A percentile compares a stretch with the other conserved stretches of the same genome.
Evolutionary conservation across 345 rosid species (phyloP).

Genomic region (Mangifera indica): DNA sequence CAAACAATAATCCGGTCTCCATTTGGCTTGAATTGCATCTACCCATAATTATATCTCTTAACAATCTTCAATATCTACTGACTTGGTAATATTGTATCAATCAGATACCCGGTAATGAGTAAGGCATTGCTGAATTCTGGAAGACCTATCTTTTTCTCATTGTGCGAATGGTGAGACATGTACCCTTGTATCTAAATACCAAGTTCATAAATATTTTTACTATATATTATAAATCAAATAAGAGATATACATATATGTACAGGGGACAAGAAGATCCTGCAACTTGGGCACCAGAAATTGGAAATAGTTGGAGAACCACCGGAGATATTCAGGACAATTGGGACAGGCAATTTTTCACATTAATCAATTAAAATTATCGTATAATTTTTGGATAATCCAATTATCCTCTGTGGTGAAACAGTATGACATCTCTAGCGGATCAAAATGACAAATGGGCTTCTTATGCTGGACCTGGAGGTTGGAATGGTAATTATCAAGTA

Average conservation of each 20-base stretch:
- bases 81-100: not conserved
- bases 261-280: slow-evolving; percentile 74
- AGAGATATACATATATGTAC: too few species aligned
- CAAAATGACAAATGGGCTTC: slow-evolving; percentile 62
- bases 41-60: too few species aligned
- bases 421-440: slow-evolving; percentile 56
- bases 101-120: slow-evolving; percentile 60
- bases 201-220: too few species aligned
- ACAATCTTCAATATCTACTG: too few species aligned
- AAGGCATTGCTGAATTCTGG: slow-evolving; percentile 51
- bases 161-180: slow-evolving; percentile 50
- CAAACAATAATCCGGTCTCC: too few species aligned
- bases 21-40: too few species aligned
- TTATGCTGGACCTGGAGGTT: slow-evolving; percentile 62
- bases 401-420: slow-evolving; percentile 6
- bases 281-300: slow-evolving; percentile 54
- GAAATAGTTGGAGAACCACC: slow-evolving; percentile 75
- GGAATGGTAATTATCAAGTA: slow-evolving; percentile 47
- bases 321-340: slow-evolving; percentile 51
- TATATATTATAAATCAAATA: too few species aligned
- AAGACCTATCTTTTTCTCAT: slow-evolving; percentile 50
- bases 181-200: too few species aligned
- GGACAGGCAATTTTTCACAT: slow-evolving; percentile 32
- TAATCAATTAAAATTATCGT: too few species aligned
- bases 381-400: too few species aligned